phyloP scores from a whole-genome alignment of 2,329 filamentous ascomycete species.

The Cladophialophora chaetospira region DNA sequence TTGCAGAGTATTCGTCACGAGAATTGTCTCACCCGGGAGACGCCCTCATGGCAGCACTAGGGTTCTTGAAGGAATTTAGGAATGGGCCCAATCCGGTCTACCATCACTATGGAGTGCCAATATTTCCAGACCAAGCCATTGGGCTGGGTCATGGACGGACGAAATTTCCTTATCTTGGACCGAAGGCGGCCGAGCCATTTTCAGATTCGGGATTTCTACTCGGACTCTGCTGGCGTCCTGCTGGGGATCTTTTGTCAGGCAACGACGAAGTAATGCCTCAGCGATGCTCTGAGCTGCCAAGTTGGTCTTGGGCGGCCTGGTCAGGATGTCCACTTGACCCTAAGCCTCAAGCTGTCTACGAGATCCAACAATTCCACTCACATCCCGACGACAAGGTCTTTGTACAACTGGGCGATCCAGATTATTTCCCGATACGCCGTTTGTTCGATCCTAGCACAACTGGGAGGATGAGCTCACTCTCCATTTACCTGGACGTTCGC shows the following conservation, averaged over 20 bases:
- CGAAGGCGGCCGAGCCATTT: not conserved
- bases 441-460: not conserved
- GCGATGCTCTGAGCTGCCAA: not conserved
- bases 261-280: not conserved
- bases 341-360: conserved; percentile 4
- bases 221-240: not conserved
- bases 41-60: not conserved
- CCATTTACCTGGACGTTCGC: not conserved
- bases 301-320: not conserved
- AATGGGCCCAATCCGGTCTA: conserved; percentile 7
- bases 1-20: not conserved
- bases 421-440: not conserved
- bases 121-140: conserved; percentile 11
- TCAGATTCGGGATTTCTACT: not conserved
- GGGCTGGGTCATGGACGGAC: not conserved
- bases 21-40: not conserved
- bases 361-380: conserved; percentile 1
- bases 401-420: not conserved
- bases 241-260: not conserved
- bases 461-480: not conserved
- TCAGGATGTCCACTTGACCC: not conserved
- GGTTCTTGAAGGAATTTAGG: not conserved
- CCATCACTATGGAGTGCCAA: conserved; percentile 6
- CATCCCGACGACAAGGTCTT: not conserved
- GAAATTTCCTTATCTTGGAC: not conserved